phyloP scores from a whole-genome alignment of 164 flowering plant genomes.

The Dillenia turbinata region DNA sequence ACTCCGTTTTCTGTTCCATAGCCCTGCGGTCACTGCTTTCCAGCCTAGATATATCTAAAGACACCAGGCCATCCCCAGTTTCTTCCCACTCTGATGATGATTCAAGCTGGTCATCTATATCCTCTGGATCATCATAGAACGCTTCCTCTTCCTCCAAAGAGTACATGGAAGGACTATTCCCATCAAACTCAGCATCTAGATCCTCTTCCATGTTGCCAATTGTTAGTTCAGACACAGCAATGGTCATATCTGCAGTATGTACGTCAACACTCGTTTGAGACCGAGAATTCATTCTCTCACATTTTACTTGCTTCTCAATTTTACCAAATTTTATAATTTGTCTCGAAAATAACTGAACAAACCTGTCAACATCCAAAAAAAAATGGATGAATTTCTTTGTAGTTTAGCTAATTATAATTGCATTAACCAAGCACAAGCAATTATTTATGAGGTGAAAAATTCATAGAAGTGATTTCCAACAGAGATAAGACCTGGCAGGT shows the following conservation, averaged over 20 bases:
- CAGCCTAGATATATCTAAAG: conserved; percentile 4
- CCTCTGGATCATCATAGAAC: conserved; percentile 19
- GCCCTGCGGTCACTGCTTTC: conserved; percentile 3
- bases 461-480: not conserved
- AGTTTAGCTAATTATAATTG: not conserved
- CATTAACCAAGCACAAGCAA: not conserved
- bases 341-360: conserved; percentile 41
- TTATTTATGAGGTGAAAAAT: not conserved
- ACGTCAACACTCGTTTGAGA: conserved; percentile 12
- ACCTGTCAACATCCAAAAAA: conserved; percentile 35
- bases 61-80: conserved; percentile 14
- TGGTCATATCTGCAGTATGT: conserved; percentile 7
- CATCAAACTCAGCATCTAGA: conserved; percentile 9
- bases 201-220: conserved; percentile 15
- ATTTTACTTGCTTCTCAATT: conserved; percentile 64
- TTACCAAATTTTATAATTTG: conserved; percentile 58
- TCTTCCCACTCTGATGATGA: conserved; percentile 21
- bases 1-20: not conserved
- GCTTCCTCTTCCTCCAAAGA: conserved; percentile 17
- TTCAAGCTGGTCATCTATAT: conserved; percentile 13
- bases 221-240: conserved; percentile 5
- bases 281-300: conserved; percentile 36
- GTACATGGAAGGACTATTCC: conserved; percentile 14
- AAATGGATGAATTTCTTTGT: not conserved
- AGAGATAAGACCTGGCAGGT: not conserved